A percentile compares a stretch with the other conserved stretches of the same genome.
Evolutionary conservation across 257 asterid genomes (phyloP).

Genomic region (Rhazya stricta): DNA sequence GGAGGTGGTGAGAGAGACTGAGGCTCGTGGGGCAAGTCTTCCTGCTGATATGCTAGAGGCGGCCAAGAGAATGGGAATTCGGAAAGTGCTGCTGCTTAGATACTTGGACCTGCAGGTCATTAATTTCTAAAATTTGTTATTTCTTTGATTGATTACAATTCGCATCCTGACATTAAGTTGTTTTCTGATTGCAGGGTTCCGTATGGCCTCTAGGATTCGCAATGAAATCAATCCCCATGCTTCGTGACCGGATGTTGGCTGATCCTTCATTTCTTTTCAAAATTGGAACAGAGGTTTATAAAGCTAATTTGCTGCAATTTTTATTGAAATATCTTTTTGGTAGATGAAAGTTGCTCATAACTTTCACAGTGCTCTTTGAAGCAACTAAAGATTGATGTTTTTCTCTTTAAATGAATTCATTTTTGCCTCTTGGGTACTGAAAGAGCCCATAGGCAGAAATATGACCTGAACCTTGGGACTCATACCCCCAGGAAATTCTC

Average conservation of each 20-base stretch:
- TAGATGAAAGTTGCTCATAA: neutral
- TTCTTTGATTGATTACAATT: neutral
- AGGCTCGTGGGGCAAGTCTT: constrained; percentile 72
- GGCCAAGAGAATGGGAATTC: constrained; percentile 73
- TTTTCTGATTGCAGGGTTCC: constrained; percentile 51
- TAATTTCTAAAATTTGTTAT: neutral
- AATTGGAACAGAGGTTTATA: constrained; percentile 86
- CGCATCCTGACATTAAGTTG: neutral
- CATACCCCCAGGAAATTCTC: neutral
- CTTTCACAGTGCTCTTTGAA: neutral
- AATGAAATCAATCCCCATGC: constrained; percentile 71
- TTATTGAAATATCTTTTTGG: constrained; percentile 2
- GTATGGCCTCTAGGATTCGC: constrained; percentile 74
- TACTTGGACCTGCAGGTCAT: constrained; percentile 88
- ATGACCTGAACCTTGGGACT: neutral
- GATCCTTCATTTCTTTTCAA: constrained; percentile 97
- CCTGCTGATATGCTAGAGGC: constrained; percentile 95
- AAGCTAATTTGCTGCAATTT: constrained; percentile 11
- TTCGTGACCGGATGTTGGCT: constrained; percentile 90
- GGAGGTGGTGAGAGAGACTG: constrained; percentile 75
- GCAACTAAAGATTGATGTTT: neutral
- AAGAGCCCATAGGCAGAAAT: neutral
- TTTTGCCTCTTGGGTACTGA: neutral
- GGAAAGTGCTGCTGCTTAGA: constrained; percentile 61
- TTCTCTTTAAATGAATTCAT: neutral